Base-by-base conservation (phyloP, 352 stramenopile genomes). In the Globisporangium cystogenes region DNA sequence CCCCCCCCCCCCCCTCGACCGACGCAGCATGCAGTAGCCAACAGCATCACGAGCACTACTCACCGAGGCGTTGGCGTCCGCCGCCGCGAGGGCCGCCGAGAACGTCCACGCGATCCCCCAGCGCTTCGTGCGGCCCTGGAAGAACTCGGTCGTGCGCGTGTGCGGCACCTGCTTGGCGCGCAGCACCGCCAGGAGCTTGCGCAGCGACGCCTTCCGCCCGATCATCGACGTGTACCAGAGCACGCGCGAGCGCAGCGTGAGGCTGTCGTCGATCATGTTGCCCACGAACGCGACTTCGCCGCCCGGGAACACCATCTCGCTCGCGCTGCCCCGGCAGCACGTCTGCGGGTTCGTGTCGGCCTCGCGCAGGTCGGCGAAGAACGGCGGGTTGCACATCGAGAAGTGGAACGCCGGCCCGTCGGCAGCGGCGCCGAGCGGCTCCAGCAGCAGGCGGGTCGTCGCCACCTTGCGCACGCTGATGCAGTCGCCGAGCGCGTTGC, bases 311-410 rank as follows among this genome's bases (percentile, higher is more conserved):
- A 87, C 76, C 89, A 97, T 96, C 62, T 97, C 86, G 39, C 62
- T 85, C 1, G 62, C 43, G 29, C 64, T 88, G 4, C 85, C 85
- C 72, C 78, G 93, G 59, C 83, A 95, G 46, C 66, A 70, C 20
- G 73, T 59, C 14, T 78, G 68, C 29, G 82, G 85, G 48, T 95
- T 92, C 49, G 79, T 86, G 42, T 93, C 79, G 4, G 83, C 80
- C 43, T 95, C 73, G 29, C 67, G 57, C 53, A 86, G 82, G 31
- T 76, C 64, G 47, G 96, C 76, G 48, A 93, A 99, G 76, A 99
- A 99, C 0, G 96, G 96, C 48, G 96, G 96, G 64, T 99, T 99
- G 41, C 94, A 98, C 89, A 99, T 98, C 43, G 84, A 76, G 70
- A 98, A 98, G 40, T 98, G 75, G 57, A 97, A 76, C 14, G 66